Percentiles rank a stretch among this genome's conserved stretches.
These are phyloP conservation scores for Starmerella potacharoeniae DNA, from an alignment of 805 yeast species.

Conservation along the genomic window DNA sequence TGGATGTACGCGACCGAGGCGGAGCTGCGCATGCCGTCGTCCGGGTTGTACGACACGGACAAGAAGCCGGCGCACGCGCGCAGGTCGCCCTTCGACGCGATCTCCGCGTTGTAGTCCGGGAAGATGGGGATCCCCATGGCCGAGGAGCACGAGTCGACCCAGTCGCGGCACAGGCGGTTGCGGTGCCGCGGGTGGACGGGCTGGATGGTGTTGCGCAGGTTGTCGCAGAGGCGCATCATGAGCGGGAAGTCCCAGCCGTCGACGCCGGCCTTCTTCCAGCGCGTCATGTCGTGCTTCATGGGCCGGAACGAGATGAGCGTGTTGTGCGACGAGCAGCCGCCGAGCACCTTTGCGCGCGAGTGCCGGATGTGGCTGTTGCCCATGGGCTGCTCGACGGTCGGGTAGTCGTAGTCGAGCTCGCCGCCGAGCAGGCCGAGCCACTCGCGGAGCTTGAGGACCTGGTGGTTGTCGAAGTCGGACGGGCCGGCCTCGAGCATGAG, in stretches of 20 bases:
- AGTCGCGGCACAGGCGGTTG: constrained; percentile 14
- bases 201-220: constrained; percentile 15
- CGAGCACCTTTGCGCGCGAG: constrained; percentile 29
- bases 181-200: constrained; percentile 16
- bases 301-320: constrained; percentile 28
- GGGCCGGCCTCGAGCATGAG: constrained; percentile 29
- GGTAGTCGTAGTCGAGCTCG: constrained; percentile 28
- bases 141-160: constrained; percentile 9
- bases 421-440: constrained; percentile 24
- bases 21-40: constrained; percentile 23
- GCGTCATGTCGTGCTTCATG: constrained; percentile 26
- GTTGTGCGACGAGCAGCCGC: constrained; percentile 29
- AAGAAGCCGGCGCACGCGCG: constrained; percentile 7
- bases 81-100: constrained; percentile 7
- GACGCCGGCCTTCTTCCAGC: constrained; percentile 27
- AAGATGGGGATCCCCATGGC: constrained; percentile 9
- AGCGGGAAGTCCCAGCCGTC: constrained; percentile 28
- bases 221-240: constrained; percentile 17
- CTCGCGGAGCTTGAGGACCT: constrained; percentile 12
- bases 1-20: constrained; percentile 26
- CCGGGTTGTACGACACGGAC: constrained; percentile 15
- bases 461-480: constrained; percentile 6
- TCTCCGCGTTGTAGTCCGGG: constrained; percentile 11
- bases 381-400: constrained; percentile 22
- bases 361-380: constrained; percentile 18